Percentiles rank a stretch among this genome's conserved stretches.
Evolutionary conservation across 2,329 filamentous ascomycete species (phyloP).

Genomic region (Penicillium sp.): DNA sequence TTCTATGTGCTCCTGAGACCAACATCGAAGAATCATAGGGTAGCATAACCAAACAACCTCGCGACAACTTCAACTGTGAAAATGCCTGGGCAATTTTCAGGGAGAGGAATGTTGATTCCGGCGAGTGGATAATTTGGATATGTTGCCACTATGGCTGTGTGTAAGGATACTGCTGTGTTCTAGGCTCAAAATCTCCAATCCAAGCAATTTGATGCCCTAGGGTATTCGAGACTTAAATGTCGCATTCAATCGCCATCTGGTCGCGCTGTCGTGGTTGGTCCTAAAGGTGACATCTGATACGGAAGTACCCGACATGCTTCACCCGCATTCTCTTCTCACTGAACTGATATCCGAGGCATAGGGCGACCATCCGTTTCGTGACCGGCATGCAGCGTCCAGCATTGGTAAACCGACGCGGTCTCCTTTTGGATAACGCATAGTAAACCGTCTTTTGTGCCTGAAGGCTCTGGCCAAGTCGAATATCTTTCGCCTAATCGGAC

Average conservation of each 20-base stretch:
- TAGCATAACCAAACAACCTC: conserved; percentile 53
- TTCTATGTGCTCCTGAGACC: conserved; percentile 28
- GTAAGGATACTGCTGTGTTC: conserved; percentile 46
- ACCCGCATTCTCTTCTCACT: conserved; percentile 50
- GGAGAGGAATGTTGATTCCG: conserved; percentile 49
- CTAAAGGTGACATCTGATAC: conserved; percentile 52
- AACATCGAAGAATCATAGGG: conserved; percentile 36
- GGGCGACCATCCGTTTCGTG: conserved; percentile 56
- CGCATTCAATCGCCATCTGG: conserved; percentile 14
- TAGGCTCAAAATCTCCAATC: conserved; percentile 25
- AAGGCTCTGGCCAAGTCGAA: conserved; percentile 48
- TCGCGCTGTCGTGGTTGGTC: conserved; percentile 32
- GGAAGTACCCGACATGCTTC: conserved; percentile 53
- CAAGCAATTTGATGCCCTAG: conserved; percentile 22
- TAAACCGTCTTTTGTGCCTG: conserved; percentile 44
- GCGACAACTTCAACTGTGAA: conserved; percentile 47
- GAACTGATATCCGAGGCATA: conserved; percentile 41
- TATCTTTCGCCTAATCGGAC: conserved; percentile 37
- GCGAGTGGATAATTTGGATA: conserved; percentile 53
- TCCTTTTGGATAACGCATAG: conserved; percentile 46
- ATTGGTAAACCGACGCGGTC: conserved; percentile 56
- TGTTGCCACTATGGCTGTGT: conserved; percentile 42
- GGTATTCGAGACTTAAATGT: conserved; percentile 17
- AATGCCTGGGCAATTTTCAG: conserved; percentile 28
- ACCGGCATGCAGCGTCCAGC: conserved; percentile 62